Percentiles rank a stretch among this genome's conserved stretches.
Conservation (phyloP, 306 rosid species). For the Sicyos edulis region DNA sequence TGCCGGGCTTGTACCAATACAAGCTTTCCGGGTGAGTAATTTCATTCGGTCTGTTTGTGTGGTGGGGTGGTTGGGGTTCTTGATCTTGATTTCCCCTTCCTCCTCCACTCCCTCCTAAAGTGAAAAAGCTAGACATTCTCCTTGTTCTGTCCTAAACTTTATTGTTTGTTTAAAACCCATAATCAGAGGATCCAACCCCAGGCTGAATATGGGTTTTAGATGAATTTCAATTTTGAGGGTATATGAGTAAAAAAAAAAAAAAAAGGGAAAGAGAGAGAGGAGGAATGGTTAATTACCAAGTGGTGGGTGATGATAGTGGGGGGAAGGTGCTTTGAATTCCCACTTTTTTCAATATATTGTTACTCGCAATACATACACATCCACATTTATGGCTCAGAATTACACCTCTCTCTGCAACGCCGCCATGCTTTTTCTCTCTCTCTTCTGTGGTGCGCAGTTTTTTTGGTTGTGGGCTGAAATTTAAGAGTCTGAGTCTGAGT, state of each 20-base stretch:
- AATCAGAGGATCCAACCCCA: conserved; percentile 38
- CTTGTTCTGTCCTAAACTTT: conserved; percentile 31
- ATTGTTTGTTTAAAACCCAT: conserved; percentile 65
- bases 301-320: no score
- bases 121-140: conserved; percentile 82
- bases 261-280: no score
- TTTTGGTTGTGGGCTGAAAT: no score
- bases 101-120: conserved; percentile 25
- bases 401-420: conserved; percentile 61
- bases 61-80: not conserved
- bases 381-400: conserved; percentile 33
- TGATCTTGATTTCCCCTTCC: conserved; percentile 13
- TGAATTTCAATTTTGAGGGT: no score
- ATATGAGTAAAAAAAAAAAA: no score
- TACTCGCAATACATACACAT: no score
- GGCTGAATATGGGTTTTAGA: no score
- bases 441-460: not conserved
- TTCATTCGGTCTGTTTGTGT: conserved; percentile 27
- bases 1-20: conserved; percentile 50
- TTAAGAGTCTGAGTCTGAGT: no score
- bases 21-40: conserved; percentile 41
- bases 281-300: no score
- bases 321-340: no score
- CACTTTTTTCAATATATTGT: no score
- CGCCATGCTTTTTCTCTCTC: conserved; percentile 51